Percentiles rank a stretch among this genome's conserved stretches.
These are phyloP conservation scores for Aspergillus proliferans DNA, from an alignment of 2,329 filamentous ascomycete species.

Conservation along the genomic window DNA sequence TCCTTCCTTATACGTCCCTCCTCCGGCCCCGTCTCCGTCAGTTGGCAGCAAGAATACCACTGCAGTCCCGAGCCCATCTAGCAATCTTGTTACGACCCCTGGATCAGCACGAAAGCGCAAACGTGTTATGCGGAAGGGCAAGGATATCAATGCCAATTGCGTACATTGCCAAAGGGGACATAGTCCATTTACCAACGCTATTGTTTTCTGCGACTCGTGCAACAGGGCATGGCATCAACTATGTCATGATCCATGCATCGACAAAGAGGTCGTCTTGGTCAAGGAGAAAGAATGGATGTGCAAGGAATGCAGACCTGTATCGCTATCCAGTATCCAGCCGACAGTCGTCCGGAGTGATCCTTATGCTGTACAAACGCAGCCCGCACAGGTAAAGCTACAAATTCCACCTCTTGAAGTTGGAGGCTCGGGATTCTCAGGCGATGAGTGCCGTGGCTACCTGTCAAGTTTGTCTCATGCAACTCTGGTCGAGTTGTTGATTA, in stretches of 20 bases:
- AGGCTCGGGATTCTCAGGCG: conserved; percentile 21
- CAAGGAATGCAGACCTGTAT: conserved; percentile 50
- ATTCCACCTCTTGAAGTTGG: conserved; percentile 20
- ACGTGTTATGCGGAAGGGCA: conserved; percentile 42
- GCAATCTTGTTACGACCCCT: conserved; percentile 7
- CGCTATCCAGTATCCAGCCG: conserved; percentile 39
- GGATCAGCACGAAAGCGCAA: conserved; percentile 50
- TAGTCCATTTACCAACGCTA: conserved; percentile 67
- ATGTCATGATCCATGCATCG: conserved; percentile 71
- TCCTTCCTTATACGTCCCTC: conserved; percentile 55
- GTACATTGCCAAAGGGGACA: conserved; percentile 66
- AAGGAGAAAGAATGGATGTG: conserved; percentile 68
- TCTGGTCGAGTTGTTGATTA: conserved; percentile 60
- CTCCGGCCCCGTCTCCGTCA: conserved; percentile 32
- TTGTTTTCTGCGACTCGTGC: conserved; percentile 81
- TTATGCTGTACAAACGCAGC: not conserved
- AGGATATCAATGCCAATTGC: conserved; percentile 50
- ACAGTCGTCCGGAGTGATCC: conserved; percentile 28
- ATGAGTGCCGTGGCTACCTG: conserved; percentile 59
- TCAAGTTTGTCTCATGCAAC: conserved; percentile 54
- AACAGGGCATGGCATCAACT: conserved; percentile 74
- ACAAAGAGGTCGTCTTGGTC: conserved; percentile 61
- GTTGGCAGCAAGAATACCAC: conserved; percentile 12
- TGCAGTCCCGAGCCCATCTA: conserved; percentile 5
- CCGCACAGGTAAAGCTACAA: conserved; percentile 9